A percentile compares a stretch with the other conserved stretches of the same genome.
Conservation (phyloP, 331 rosid genomes). For the Quercus lobata region DNA sequence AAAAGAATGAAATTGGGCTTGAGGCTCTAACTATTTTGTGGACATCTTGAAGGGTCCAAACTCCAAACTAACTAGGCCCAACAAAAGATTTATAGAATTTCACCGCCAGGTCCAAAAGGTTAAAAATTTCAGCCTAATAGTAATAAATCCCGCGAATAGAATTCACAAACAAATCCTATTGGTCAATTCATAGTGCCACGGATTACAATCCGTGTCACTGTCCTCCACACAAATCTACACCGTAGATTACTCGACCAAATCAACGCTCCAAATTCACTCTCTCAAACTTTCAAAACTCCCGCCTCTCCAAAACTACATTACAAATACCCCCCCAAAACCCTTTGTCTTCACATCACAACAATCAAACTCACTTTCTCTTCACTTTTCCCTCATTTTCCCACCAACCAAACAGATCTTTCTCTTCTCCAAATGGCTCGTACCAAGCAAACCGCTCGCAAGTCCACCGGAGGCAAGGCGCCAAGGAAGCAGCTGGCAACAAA, state of each 20-base stretch:
- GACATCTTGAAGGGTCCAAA: no score
- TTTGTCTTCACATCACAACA: no score
- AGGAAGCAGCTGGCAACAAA: constrained; percentile 61
- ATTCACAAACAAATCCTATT: no score
- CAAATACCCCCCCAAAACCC: background rate
- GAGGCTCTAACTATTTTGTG: no score
- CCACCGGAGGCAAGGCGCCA: constrained; percentile 67
- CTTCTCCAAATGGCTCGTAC: constrained; percentile 47
- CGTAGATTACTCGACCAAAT: background rate
- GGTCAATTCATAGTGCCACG: background rate
- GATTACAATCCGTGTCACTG: background rate
- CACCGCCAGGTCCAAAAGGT: no score
- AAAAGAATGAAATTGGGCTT: no score
- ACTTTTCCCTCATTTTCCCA: background rate
- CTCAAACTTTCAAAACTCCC: background rate
- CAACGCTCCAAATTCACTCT: background rate
- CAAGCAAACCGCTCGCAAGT: constrained; percentile 56
- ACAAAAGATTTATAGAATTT: no score
- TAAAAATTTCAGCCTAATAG: no score
- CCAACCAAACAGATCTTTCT: background rate
- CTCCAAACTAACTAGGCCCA: no score
- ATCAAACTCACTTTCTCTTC: no score
- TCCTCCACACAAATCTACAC: background rate
- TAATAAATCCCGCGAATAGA: no score
- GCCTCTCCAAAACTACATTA: background rate